Evolutionary conservation across 73 alveolate genomes (phyloP).

Genomic region (Paramecium sexaurelia): DNA sequence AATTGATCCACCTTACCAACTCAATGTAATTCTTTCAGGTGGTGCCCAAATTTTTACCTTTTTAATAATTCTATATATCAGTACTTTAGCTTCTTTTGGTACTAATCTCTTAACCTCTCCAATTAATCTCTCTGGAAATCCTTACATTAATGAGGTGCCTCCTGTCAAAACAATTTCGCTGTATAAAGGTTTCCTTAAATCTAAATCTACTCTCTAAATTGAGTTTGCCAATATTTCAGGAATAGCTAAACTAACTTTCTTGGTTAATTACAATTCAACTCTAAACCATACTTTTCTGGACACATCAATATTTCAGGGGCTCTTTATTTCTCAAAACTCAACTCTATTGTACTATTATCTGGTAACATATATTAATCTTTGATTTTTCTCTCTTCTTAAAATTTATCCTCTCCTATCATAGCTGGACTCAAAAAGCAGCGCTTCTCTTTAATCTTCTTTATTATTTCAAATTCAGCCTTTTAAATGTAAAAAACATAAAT

Average conservation of each 20-base stretch:
- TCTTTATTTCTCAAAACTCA: conserved; percentile 79
- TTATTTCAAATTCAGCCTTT: conserved; percentile 87
- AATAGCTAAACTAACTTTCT: conserved; percentile 53
- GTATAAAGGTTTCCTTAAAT: conserved; percentile 79
- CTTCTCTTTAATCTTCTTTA: conserved; percentile 87
- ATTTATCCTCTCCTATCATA: conserved; percentile 52
- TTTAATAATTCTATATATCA: conserved; percentile 52
- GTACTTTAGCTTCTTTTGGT: conserved; percentile 85
- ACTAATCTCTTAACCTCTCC: conserved; percentile 76
- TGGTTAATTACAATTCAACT: conserved; percentile 73
- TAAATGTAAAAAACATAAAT: not conserved
- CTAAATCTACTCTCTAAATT: conserved; percentile 86
- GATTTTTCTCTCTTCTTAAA: conserved; percentile 61
- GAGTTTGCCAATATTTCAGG: conserved; percentile 84
- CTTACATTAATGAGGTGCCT: conserved; percentile 77
- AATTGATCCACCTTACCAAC: conserved; percentile 97
- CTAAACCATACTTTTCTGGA: conserved; percentile 89
- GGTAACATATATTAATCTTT: conserved; percentile 83
- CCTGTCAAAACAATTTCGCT: conserved; percentile 80
- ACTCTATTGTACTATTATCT: conserved; percentile 82
- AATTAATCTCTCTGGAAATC: conserved; percentile 71
- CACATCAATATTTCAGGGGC: conserved; percentile 95
- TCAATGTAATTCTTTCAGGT: conserved; percentile 79
- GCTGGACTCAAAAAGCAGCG: conserved; percentile 72
- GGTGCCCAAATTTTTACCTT: conserved; percentile 85